Base-by-base conservation (phyloP, 129 eudicot species). In the Artemisia tridentata region DNA sequence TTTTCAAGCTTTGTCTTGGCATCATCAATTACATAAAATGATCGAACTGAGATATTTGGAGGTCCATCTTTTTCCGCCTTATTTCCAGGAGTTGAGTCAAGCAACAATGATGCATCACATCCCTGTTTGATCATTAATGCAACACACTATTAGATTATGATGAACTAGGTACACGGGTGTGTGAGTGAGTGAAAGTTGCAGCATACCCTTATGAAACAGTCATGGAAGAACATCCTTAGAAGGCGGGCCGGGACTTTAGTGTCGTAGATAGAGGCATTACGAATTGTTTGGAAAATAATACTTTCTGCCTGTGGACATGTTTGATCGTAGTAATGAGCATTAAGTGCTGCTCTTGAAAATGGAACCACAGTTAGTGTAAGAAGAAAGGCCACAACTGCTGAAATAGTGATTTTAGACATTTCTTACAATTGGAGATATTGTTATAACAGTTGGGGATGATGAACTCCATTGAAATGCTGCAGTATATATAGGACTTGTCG, bases 61-160 rank as follows among this genome's bases (percentile, higher is more conserved):
- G 96, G 96, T 2, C 97, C 96, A 63, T 91, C 96, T 58, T 91
- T 91, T 78, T 91, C 97, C 15, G 96, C 97, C 52, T 88, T 84
- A 92, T 84, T 91, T 52, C 23, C 79, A 1, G 80, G 71, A 54
- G 92, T 80, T 27, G 96, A 91, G 80, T 91, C 90, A 49, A 88
- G 80, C 76, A 91, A 63, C 52, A 91, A 71, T 7, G 97, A 88
- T 20, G 97, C 96, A 78, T 91, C 96, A 56, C 97, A 91, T 55
- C 97, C 92, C 96, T 91, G 60, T 11, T 18, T 29, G n/a, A 19
- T 21, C 63, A 51, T 7, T 27, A 23, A 74, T 61, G 60, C 13
- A 20, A 68, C 58, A 14, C 18, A 15, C 15, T 38, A 38, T 71
- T 63, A 14, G 43, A 21, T 63, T 23, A 31, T 71, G 59, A 62